phyloP scores from a whole-genome alignment of 139 green algal species.

The Edaphochlamys debaryana region DNA sequence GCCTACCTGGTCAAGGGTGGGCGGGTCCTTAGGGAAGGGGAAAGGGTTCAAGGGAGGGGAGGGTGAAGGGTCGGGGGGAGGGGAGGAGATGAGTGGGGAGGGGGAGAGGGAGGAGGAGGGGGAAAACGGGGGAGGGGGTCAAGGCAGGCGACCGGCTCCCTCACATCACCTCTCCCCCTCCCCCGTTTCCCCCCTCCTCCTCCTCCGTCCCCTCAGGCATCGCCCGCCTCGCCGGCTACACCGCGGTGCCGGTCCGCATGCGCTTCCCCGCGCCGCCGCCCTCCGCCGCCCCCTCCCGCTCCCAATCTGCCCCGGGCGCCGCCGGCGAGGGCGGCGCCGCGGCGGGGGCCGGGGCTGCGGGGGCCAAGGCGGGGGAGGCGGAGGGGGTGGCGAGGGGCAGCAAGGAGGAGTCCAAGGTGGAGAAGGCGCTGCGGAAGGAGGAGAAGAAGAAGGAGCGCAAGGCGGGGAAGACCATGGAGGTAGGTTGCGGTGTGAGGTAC shows the following conservation, averaged over 20 bases:
- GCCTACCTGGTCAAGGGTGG: constrained; percentile 38
- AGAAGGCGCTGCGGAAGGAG: background rate
- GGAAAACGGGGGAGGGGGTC: too few species aligned
- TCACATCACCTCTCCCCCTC: too few species aligned
- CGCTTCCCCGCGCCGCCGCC: constrained; percentile 1
- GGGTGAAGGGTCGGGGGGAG: too few species aligned
- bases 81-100: too few species aligned
- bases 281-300: too few species aligned
- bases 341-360: background rate
- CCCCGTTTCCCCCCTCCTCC: too few species aligned
- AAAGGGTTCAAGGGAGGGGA: too few species aligned
- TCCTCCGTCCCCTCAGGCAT: too few species aligned
- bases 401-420: background rate
- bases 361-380: background rate
- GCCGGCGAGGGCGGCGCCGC: background rate
- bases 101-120: too few species aligned
- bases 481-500: too few species aligned
- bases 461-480: background rate
- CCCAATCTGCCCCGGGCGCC: too few species aligned
- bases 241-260: constrained; percentile 15
- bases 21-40: background rate
- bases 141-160: too few species aligned
- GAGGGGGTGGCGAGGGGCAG: background rate
- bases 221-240: constrained; percentile 10
- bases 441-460: background rate